Conservation (phyloP, 2,329 filamentous ascomycete genomes). For the Sordariomycetes sp. region DNA sequence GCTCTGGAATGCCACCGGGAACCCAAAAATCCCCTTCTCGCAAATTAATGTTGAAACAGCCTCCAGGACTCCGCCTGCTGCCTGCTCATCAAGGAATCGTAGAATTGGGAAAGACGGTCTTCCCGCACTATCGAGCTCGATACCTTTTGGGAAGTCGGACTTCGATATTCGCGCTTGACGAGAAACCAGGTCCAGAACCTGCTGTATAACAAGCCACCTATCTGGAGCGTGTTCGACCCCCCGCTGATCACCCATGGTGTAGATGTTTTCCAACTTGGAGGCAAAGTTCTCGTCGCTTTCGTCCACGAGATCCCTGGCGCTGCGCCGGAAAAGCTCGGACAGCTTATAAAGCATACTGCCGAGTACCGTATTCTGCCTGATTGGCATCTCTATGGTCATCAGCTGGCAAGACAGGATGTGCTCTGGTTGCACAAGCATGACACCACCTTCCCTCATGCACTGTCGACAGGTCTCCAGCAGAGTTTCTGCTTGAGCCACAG, state of each 20-base stretch:
- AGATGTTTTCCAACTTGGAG: conserved; percentile 46
- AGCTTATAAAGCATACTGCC: conserved; percentile 42
- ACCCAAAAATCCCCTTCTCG: neutral
- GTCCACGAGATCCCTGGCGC: conserved; percentile 52
- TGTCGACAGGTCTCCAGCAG: conserved; percentile 20
- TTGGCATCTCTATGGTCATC: conserved; percentile 43
- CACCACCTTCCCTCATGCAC: conserved; percentile 31
- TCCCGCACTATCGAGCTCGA: neutral
- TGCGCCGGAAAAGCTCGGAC: conserved; percentile 6
- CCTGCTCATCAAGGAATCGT: neutral
- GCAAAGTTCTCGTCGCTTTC: conserved; percentile 51
- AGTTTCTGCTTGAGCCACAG: neutral
- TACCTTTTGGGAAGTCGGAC: neutral
- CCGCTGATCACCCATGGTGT: conserved; percentile 39
- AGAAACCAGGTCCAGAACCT: conserved; percentile 27
- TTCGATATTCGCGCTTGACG: neutral
- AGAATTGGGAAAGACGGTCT: neutral
- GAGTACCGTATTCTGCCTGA: conserved; percentile 30
- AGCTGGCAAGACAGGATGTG: conserved; percentile 57
- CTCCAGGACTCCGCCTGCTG: conserved; percentile 3
- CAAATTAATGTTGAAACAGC: neutral
- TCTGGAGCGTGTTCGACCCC: conserved; percentile 42
- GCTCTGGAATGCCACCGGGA: conserved; percentile 3
- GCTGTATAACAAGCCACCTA: conserved; percentile 37
- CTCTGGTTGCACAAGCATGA: conserved; percentile 54